Evolutionary conservation across 2,329 filamentous ascomycete genomes (phyloP).

Genomic region (Aspergillus luchuensis): DNA sequence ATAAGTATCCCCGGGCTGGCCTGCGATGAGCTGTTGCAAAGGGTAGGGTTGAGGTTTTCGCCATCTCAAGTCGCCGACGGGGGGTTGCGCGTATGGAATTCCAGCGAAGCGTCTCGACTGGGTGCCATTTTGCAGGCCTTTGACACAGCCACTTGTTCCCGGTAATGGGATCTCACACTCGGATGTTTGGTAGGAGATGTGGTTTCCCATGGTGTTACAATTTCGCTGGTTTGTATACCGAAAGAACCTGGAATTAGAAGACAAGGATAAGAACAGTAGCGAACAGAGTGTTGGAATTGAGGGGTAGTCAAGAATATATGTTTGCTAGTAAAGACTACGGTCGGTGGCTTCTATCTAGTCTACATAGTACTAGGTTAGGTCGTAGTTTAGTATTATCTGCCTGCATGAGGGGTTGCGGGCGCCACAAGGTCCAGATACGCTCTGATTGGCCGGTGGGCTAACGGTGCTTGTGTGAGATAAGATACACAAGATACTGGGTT

Average conservation of each 20-base stretch:
- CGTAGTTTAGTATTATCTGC: too few species aligned
- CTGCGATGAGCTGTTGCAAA: slow-evolving; percentile 29
- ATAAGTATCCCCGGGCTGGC: slow-evolving; percentile 30
- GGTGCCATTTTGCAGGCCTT: slow-evolving; percentile 23
- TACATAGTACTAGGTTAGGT: too few species aligned
- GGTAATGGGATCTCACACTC: slow-evolving; percentile 11
- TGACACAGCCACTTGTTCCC: slow-evolving; percentile 11
- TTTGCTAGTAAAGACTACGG: too few species aligned
- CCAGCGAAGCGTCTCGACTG: slow-evolving; percentile 35
- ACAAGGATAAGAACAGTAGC: too few species aligned
- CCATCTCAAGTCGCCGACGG: slow-evolving; percentile 42
- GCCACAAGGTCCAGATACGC: background rate
- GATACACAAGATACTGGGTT: background rate
- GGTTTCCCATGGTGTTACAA: slow-evolving; percentile 13
- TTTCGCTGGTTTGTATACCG: too few species aligned
- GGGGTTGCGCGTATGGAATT: slow-evolving; percentile 47
- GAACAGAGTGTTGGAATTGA: too few species aligned
- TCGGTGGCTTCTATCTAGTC: too few species aligned
- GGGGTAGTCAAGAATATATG: background rate
- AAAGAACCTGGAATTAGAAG: too few species aligned
- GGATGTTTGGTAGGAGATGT: slow-evolving; percentile 16
- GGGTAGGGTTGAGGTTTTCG: slow-evolving; percentile 41
- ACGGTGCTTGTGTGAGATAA: background rate
- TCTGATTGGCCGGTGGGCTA: background rate
- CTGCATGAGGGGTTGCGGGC: too few species aligned